phyloP scores from a whole-genome alignment of 2,329 filamentous ascomycete genomes.

The Fusarium sp. region DNA sequence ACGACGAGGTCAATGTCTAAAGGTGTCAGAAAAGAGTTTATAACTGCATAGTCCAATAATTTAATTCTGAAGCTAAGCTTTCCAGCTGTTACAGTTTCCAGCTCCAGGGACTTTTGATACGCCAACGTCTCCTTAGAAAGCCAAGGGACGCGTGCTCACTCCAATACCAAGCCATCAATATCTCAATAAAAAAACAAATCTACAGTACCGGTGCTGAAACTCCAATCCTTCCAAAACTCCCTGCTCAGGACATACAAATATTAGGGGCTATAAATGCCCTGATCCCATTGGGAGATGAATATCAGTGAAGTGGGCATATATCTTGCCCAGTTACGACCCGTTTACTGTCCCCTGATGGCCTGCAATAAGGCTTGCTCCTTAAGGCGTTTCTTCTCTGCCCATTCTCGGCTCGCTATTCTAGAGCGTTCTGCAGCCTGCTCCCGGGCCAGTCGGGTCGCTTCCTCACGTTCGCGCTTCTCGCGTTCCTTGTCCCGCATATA shows the following conservation, averaged over 20 bases:
- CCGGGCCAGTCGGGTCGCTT: slow-evolving; percentile 64
- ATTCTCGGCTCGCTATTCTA: slow-evolving; percentile 68
- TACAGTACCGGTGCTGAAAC: slow-evolving; percentile 33
- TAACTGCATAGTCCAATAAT: not conserved
- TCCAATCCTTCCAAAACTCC: slow-evolving; percentile 39
- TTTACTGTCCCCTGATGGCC: slow-evolving; percentile 16
- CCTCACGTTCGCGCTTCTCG: slow-evolving; percentile 66
- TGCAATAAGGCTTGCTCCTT: slow-evolving; percentile 49
- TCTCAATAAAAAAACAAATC: slow-evolving; percentile 28
- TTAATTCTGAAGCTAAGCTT: slow-evolving; percentile 28
- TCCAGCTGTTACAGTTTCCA: slow-evolving; percentile 25
- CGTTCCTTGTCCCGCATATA: slow-evolving; percentile 60
- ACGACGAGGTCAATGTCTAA: not conserved
- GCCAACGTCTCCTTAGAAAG: slow-evolving; percentile 7
- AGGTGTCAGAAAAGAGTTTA: not conserved
- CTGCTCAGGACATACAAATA: slow-evolving; percentile 16
- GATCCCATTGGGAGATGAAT: not conserved
- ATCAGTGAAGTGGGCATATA: not conserved
- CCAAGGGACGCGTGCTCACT: slow-evolving; percentile 22
- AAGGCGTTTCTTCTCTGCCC: slow-evolving; percentile 68
- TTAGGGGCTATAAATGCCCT: not conserved
- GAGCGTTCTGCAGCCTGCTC: slow-evolving; percentile 71
- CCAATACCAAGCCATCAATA: slow-evolving; percentile 29
- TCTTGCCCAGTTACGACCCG: not conserved
- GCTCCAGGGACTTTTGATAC: slow-evolving; percentile 1